Evolutionary conservation across 176 grass and related monocot species (phyloP).

Genomic region (Eleusine indica): DNA sequence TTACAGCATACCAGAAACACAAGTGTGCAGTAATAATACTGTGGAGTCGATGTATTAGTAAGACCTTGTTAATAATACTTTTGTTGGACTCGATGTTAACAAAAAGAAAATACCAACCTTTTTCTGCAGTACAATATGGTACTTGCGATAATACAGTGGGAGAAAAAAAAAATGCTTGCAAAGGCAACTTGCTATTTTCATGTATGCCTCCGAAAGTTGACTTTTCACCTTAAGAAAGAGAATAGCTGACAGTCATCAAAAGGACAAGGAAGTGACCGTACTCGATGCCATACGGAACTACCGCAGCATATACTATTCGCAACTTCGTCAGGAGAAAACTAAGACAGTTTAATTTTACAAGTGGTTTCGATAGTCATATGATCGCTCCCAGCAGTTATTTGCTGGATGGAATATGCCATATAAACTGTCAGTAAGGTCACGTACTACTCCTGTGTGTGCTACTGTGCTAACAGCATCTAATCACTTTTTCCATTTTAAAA

Average conservation of each 20-base stretch:
- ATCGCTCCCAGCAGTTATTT: not conserved
- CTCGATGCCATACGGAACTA: not conserved
- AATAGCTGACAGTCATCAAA: not conserved
- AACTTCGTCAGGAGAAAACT: not conserved
- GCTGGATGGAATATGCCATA: not conserved
- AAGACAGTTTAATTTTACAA: not conserved
- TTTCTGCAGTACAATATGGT: not conserved
- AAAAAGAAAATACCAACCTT: not conserved
- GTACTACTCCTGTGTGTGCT: not conserved
- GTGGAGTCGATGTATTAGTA: too few relatives aligned
- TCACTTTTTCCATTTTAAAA: not conserved
- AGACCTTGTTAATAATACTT: not conserved
- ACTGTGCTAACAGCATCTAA: not conserved
- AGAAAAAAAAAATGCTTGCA: not conserved
- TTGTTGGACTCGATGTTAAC: not conserved
- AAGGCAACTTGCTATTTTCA: slow-evolving; percentile 2
- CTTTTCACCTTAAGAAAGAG: not conserved
- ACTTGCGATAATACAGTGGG: not conserved
- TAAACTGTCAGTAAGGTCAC: not conserved
- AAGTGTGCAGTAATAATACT: too few relatives aligned
- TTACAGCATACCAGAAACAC: not conserved
- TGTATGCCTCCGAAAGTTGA: not conserved
- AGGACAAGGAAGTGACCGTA: not conserved
- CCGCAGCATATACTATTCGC: not conserved
- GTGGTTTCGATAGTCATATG: not conserved